Conservation (phyloP, 129 eudicot genomes). For the Mikania micrantha region DNA sequence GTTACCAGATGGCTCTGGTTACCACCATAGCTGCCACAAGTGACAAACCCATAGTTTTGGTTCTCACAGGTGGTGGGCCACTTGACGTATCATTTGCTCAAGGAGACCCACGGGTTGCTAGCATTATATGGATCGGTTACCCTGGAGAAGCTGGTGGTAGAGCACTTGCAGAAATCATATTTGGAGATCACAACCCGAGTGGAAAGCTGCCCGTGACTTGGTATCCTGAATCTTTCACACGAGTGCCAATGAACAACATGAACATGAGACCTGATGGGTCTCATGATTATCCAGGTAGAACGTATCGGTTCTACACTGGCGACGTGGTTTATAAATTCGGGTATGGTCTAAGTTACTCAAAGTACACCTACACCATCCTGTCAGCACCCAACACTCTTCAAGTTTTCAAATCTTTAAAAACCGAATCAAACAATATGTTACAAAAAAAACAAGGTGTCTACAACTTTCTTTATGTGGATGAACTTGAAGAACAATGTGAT, state of each 20-base stretch:
- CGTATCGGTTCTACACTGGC: constrained; percentile 84
- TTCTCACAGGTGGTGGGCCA: constrained; percentile 91
- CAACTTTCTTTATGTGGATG: constrained; percentile 42
- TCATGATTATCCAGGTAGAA: constrained; percentile 75
- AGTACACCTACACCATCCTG: constrained; percentile 44
- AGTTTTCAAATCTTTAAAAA: constrained; percentile 20
- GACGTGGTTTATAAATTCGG: constrained; percentile 60
- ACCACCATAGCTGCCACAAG: constrained; percentile 47
- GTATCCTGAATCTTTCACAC: constrained; percentile 81
- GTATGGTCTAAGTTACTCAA: constrained; percentile 71
- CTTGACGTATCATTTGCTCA: constrained; percentile 79
- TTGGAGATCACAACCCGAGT: constrained; percentile 92
- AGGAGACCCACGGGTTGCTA: constrained; percentile 46
- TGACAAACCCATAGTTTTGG: constrained; percentile 62
- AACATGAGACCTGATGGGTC: constrained; percentile 74
- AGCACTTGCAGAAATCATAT: constrained; percentile 75
- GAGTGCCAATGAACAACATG: constrained; percentile 85
- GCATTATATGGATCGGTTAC: constrained; percentile 92
- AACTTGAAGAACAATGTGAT: constrained; percentile 44
- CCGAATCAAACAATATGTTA: constrained; percentile 24
- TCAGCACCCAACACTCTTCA: constrained; percentile 49
- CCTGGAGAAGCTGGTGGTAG: constrained; percentile 91
- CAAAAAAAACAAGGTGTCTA: constrained; percentile 18
- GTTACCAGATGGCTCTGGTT: constrained; percentile 62
- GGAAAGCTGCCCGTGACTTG: constrained; percentile 87